phyloP scores from a whole-genome alignment of 768 basidiomycete genomes.

The Zangia roseola region DNA sequence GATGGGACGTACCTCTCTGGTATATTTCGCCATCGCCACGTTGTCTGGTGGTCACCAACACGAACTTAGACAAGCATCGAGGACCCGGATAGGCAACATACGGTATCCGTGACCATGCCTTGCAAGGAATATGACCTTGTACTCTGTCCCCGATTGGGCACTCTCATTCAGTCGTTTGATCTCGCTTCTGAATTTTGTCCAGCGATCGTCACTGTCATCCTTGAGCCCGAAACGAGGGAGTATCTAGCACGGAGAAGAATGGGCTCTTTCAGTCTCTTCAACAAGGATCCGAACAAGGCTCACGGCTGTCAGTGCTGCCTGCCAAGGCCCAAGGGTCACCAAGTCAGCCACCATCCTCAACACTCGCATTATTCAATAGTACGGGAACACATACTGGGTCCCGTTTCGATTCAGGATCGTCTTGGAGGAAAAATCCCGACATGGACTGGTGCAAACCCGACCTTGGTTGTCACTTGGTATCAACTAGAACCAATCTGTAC shows the following conservation, averaged over 20 bases:
- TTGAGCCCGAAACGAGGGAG: conserved; percentile 58
- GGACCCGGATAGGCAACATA: conserved; percentile 32
- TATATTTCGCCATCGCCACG: conserved; percentile 65
- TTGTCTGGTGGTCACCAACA: conserved; percentile 65
- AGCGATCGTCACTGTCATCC: conserved; percentile 49
- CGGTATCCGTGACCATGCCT: conserved; percentile 76
- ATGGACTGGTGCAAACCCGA: conserved; percentile 6
- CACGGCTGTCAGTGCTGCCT: conserved; percentile 1
- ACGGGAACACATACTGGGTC: conserved; percentile 6
- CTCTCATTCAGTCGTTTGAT: conserved; percentile 46
- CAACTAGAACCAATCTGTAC: background rate
- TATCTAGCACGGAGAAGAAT: conserved; percentile 36
- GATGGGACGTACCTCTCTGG: conserved; percentile 36
- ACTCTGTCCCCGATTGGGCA: conserved; percentile 38
- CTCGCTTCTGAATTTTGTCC: conserved; percentile 43
- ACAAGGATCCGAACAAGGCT: conserved; percentile 2
- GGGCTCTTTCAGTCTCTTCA: background rate
- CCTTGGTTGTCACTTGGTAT: background rate
- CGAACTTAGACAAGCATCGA: conserved; percentile 5
- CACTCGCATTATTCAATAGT: too few species aligned
- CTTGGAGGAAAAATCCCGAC: conserved; percentile 20
- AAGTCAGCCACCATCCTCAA: too few species aligned
- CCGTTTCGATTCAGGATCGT: conserved; percentile 14
- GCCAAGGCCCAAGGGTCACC: too few species aligned
- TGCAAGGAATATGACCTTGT: conserved; percentile 64